Base-by-base conservation (phyloP, 106 monocot species). In the Hemerocallis citrina region DNA sequence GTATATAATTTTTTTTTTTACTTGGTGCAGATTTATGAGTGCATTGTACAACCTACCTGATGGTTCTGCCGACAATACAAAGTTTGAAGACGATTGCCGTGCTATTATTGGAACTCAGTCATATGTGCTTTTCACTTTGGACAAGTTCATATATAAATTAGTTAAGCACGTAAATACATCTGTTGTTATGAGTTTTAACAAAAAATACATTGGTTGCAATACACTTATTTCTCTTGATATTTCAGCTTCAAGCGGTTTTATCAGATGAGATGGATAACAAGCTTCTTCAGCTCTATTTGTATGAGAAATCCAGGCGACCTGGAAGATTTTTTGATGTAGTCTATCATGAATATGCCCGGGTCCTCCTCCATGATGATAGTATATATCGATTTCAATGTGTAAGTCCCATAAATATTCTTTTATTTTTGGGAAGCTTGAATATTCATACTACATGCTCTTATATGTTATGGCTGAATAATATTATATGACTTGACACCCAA, bases 61-160 rank as follows among this genome's bases (percentile, higher is more conserved):
- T 71, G 94, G 94, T 50, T 80, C 94, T 64, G 62, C 75, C 65
- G 89, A 95, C 69, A 95, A 81, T 61, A 76, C 83, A 37, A 95
- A 95, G 20, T 95, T 80, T 81, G 94, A 95, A 80, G 89, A 95
- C 70, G 94, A 89, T 56, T 95, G 89, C 35, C 89, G 86, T 61
- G 65, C 86, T 63, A 73, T 78, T 10, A 83, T 85, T 67, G 89
- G 89, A 58, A 83, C 86, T 7, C 89, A 95, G 23, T 95, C 94
- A 4, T 95, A 95, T 69, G 75, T 89, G 7, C 94, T 95, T 64
- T 95, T 89, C 55, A 95, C 94, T 6, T 71, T 95, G 59, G 94
- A 95, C 76, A 89, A 95, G 40, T 70, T 95, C 55, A 86, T 95
- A 46, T 90, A 78, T 68, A 95, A 95, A 86, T 49, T 95, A 50